Evolutionary conservation across 495 filamentous ascomycete species (phyloP).

Genomic region (Aspergillus affinis): DNA sequence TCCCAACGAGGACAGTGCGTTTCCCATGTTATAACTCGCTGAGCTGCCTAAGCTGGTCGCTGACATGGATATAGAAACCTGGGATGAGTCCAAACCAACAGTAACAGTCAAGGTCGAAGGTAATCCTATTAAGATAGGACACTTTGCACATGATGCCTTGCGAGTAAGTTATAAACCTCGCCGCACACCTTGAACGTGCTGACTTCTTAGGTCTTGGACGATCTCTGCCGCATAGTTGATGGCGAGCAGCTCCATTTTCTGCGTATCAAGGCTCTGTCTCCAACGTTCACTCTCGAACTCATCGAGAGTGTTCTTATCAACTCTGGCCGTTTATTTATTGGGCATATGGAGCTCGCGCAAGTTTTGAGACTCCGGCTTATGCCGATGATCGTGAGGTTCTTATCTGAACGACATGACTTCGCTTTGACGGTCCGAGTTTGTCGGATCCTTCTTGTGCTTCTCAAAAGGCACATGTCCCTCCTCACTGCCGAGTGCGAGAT

Average conservation of each 20-base stretch:
- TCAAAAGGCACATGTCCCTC: conserved; percentile 72
- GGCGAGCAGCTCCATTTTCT: conserved; percentile 79
- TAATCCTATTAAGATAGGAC: conserved; percentile 61
- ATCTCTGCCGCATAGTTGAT: conserved; percentile 86
- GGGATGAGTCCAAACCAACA: conserved; percentile 35
- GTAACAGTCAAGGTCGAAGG: conserved; percentile 49
- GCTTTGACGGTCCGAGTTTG: conserved; percentile 78
- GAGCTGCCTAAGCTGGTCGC: conserved; percentile 38
- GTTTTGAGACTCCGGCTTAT: conserved; percentile 77
- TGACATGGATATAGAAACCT: conserved; percentile 60
- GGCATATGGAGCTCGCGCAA: conserved; percentile 77
- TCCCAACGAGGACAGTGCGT: conserved; percentile 67
- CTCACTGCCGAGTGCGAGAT: conserved; percentile 80
- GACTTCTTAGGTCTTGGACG: conserved; percentile 65
- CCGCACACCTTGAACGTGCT: conserved; percentile 10
- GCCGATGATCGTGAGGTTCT: conserved; percentile 73
- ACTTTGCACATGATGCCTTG: conserved; percentile 85
- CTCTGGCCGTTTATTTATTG: conserved; percentile 74
- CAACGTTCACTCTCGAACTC: conserved; percentile 82
- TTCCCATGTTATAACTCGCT: neutral
- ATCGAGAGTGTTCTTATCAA: conserved; percentile 87
- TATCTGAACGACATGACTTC: conserved; percentile 79
- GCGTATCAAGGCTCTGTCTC: conserved; percentile 68
- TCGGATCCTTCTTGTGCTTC: conserved; percentile 74
- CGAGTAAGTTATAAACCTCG: conserved; percentile 44